Base-by-base conservation (phyloP, 306 rosid genomes). In the Casuarina glauca region DNA sequence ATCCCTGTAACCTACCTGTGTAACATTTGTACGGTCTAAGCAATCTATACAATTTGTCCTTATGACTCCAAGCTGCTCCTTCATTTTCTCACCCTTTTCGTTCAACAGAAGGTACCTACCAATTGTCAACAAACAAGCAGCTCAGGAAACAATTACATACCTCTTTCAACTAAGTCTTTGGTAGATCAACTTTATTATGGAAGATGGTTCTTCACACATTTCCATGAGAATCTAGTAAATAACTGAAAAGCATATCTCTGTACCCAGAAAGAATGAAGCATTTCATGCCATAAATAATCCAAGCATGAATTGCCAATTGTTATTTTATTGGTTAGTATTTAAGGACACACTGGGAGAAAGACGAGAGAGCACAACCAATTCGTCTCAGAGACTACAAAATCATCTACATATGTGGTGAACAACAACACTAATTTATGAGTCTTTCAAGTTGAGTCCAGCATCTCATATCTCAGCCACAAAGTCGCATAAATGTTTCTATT, bases 1-100 rank as follows among this genome's bases (percentile, higher is more conserved):
- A 55, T 19, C 54, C 43, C 68, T 73, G 48, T 55, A 87, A 84
- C 86, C 57, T 78, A 91, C 99, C 97, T 95, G 99, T 58, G 97
- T 95, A 62, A 95, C 99, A 88, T 95, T 95, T 50, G 99, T 89
- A 78, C 99, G 97, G 81, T 95, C 99, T 76, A 95, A 86, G 84
- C 99, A 95, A 87, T 95, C 99, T 82, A 93, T 88, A 82, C 99
- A 95, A 78, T 93, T 95, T 83, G 93, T 88, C 87, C 99, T 88
- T 73, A 90, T 91, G 84, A 95, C 91, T 81, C 99, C 99, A 55
- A 80, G 90, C 75, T 95, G 99, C 84, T 95, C 97, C 89, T 95
- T 95, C 97, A 93, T 87, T 88, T 91, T 95, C 88, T 93, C 97
- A 77, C 90, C 97, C 81, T 93, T 91, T 67, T 93, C 96, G 83